phyloP scores from a whole-genome alignment of 805 yeast genomes.

The Yarrowia sp. region DNA sequence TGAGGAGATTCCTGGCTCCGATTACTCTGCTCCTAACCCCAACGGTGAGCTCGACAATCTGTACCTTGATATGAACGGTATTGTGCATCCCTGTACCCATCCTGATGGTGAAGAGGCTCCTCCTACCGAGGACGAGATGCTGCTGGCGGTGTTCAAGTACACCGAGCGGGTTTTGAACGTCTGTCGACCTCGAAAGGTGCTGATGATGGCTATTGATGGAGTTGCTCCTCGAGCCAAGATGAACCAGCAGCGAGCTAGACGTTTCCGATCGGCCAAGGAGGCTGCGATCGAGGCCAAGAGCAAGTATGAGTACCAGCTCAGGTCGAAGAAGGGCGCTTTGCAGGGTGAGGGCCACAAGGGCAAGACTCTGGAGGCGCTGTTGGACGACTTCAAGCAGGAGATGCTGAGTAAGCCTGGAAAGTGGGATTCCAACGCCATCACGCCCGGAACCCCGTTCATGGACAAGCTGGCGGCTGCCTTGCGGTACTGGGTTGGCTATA shows the following conservation, averaged over 20 bases:
- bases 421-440: slow-evolving; percentile 96
- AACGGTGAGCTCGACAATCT: slow-evolving; percentile 95
- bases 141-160: slow-evolving; percentile 88
- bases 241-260: slow-evolving; percentile 95
- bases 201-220: slow-evolving; percentile 97
- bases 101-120: slow-evolving; percentile 98
- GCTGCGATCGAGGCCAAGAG: slow-evolving; percentile 73
- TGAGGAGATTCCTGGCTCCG: slow-evolving; percentile 62
- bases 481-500: slow-evolving; percentile 91
- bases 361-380: slow-evolving; percentile 77
- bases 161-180: slow-evolving; percentile 89
- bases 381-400: slow-evolving; percentile 75
- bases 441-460: slow-evolving; percentile 99
- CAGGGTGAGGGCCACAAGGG: slow-evolving; percentile 65
- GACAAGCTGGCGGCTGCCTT: slow-evolving; percentile 81
- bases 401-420: slow-evolving; percentile 61
- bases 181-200: slow-evolving; percentile 93
- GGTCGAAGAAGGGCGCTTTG: neutral
- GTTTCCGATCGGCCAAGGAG: slow-evolving; percentile 91
- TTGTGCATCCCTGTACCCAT: slow-evolving; percentile 98
- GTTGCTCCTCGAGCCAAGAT: slow-evolving; percentile 98
- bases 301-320: neutral
- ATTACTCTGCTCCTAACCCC: slow-evolving; percentile 79
- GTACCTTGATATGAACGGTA: slow-evolving; percentile 97
- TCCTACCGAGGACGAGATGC: slow-evolving; percentile 95